These are phyloP conservation scores for Croton setiger DNA, from an alignment of 441 rosid species.

Conservation along the genomic window DNA sequence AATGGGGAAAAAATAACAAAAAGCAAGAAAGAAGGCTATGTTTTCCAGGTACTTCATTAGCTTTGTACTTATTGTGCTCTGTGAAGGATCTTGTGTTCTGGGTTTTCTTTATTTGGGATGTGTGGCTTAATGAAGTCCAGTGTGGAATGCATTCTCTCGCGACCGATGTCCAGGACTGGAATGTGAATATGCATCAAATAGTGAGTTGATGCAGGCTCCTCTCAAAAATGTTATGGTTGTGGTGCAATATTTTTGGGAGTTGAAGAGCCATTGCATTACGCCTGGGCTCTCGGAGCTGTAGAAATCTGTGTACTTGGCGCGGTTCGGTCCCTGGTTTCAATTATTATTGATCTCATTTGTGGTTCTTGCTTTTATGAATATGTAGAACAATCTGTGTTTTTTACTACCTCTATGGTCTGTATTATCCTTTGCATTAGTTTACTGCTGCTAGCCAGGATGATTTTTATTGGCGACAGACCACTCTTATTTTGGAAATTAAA, in stretches of 20 bases:
- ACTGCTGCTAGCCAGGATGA: constrained; percentile 13
- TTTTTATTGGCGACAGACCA: neutral
- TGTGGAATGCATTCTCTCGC: neutral
- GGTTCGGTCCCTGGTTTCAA: neutral
- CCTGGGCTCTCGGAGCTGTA: neutral
- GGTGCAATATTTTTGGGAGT: neutral
- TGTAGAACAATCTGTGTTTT: constrained; percentile 7
- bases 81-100: neutral
- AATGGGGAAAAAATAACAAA: neutral
- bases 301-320: neutral
- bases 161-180: constrained; percentile 7
- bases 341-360: neutral
- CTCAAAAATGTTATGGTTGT: neutral
- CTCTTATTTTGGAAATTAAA: neutral
- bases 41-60: neutral
- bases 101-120: constrained; percentile 6
- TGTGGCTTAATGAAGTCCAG: constrained; percentile 3
- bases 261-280: neutral
- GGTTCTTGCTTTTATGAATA: neutral
- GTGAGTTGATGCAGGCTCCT: neutral
- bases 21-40: neutral
- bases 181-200: neutral
- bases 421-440: neutral
- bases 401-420: neutral
- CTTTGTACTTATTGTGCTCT: neutral